Evolutionary conservation across 768 basidiomycete genomes (phyloP).

Genomic region (Clavaria fumosa): DNA sequence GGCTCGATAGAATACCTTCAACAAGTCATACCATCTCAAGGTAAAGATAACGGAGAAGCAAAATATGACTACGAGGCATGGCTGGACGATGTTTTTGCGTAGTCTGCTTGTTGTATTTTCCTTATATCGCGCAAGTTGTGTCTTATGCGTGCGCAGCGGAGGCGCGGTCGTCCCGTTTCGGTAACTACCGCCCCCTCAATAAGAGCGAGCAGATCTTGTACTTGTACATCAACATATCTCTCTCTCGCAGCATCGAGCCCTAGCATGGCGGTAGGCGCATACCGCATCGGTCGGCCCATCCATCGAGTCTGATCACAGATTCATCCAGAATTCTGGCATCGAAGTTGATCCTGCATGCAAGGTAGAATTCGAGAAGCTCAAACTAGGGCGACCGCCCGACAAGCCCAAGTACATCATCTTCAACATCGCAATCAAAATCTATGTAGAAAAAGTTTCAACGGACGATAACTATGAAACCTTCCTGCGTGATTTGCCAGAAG

Average conservation of each 20-base stretch:
- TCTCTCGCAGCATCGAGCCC: no score
- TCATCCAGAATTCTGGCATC: conserved; percentile 48
- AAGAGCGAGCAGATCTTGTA: no score
- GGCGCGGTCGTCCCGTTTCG: no score
- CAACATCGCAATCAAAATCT: conserved; percentile 61
- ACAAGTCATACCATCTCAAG: conserved; percentile 56
- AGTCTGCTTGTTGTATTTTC: background rate
- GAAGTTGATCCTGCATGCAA: conserved; percentile 43
- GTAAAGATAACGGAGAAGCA: conserved; percentile 39
- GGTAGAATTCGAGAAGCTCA: conserved; percentile 46
- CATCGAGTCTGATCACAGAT: no score
- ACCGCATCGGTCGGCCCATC: no score
- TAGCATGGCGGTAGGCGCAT: no score
- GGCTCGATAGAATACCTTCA: conserved; percentile 68
- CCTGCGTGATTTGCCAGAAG: conserved; percentile 52
- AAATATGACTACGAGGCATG: conserved; percentile 75
- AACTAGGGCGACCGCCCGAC: conserved; percentile 64
- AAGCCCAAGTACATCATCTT: conserved; percentile 77
- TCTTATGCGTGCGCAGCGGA: no score
- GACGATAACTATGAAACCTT: conserved; percentile 53
- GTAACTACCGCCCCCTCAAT: no score
- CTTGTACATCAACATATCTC: no score
- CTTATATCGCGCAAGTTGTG: no score
- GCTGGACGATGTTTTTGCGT: conserved; percentile 62
- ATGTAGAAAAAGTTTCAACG: conserved; percentile 52